phyloP scores from a whole-genome alignment of 495 filamentous ascomycete genomes.

The Neurospora sp. region DNA sequence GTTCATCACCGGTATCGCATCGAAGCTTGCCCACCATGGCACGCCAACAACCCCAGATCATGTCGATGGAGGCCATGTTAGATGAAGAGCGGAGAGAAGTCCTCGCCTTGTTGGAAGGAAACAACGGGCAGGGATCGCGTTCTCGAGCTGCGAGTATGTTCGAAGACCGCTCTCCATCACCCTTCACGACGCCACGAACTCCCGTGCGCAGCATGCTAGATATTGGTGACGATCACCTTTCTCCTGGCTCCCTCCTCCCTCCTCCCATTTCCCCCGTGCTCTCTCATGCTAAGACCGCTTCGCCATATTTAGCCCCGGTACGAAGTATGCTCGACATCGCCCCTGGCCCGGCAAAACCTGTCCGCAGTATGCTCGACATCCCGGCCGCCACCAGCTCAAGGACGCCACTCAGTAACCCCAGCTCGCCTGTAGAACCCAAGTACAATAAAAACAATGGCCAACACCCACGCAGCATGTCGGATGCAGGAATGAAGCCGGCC shows the following conservation, averaged over 20 bases:
- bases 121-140: slow-evolving; percentile 16
- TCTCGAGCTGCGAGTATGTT: slow-evolving; percentile 27
- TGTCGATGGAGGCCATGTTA: slow-evolving; percentile 61
- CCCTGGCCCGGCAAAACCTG: slow-evolving; percentile 21
- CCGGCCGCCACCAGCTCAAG: slow-evolving; percentile 15
- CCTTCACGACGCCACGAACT: slow-evolving; percentile 39
- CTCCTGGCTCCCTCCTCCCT: slow-evolving; percentile 6
- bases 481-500: slow-evolving; percentile 33
- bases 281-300: slow-evolving; percentile 12
- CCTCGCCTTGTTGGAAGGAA: slow-evolving; percentile 49
- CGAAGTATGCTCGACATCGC: slow-evolving; percentile 53
- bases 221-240: slow-evolving; percentile 31
- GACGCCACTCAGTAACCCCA: slow-evolving; percentile 26
- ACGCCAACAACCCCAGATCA: slow-evolving; percentile 15
- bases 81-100: slow-evolving; percentile 67
- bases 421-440: slow-evolving; percentile 27
- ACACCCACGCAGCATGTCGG: slow-evolving; percentile 42
- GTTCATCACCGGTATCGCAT: background rate
- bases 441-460: slow-evolving; percentile 8
- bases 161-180: slow-evolving; percentile 34
- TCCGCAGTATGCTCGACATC: slow-evolving; percentile 32
- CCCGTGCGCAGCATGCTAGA: slow-evolving; percentile 48
- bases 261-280: slow-evolving; percentile 1
- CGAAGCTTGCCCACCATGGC: slow-evolving; percentile 17
- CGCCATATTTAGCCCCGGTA: slow-evolving; percentile 30